phyloP scores from a whole-genome alignment of 805 yeast species.

The Candida arabinofermentans region DNA sequence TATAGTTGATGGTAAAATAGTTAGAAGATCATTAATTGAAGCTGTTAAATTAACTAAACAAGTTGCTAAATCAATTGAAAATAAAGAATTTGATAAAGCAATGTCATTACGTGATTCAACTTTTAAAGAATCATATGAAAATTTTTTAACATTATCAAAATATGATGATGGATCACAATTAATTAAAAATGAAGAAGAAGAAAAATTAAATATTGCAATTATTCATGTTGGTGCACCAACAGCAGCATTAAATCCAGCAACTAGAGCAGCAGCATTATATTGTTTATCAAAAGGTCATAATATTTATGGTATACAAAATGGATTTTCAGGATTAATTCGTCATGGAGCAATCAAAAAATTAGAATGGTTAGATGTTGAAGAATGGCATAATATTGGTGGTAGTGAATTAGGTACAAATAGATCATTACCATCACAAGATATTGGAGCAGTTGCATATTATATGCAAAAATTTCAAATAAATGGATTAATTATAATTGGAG shows the following conservation, averaged over 20 bases:
- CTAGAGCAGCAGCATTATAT: conserved; percentile 85
- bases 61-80: conserved; percentile 85
- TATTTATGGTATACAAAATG: conserved; percentile 88
- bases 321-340: conserved; percentile 86
- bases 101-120: conserved; percentile 84
- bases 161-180: conserved; percentile 60
- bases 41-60: conserved; percentile 82
- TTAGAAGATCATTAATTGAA: conserved; percentile 80
- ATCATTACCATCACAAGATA: conserved; percentile 73
- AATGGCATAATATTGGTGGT: conserved; percentile 89
- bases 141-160: conserved; percentile 66
- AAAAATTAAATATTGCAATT: conserved; percentile 74
- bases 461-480: conserved; percentile 85
- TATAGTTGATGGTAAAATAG: conserved; percentile 79
- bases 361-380: conserved; percentile 81
- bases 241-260: conserved; percentile 91
- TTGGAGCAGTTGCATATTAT: conserved; percentile 89
- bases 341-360: conserved; percentile 79
- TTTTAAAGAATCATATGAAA: conserved; percentile 73
- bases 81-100: conserved; percentile 79
- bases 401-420: conserved; percentile 97
- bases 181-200: conserved; percentile 54
- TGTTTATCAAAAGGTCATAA: conserved; percentile 87
- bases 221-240: conserved; percentile 97
- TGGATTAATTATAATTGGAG: conserved; percentile 90